Evolutionary conservation across 768 basidiomycete species (phyloP).

Genomic region (Thelephora aurantiotincta): DNA sequence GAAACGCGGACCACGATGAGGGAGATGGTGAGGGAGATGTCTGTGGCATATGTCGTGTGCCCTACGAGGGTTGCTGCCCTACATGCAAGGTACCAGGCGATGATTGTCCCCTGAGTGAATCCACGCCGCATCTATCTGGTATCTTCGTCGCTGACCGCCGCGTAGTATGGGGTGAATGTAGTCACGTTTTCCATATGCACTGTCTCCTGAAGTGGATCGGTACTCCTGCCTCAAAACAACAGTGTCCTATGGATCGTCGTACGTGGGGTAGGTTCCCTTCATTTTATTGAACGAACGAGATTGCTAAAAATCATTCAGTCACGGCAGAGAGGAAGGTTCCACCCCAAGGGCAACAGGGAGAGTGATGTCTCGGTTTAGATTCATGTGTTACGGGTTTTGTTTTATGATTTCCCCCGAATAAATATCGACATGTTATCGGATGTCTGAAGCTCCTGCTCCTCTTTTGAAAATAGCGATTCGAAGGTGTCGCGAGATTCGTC

Average conservation of each 20-base stretch:
- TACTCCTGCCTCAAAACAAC: conserved; percentile 78
- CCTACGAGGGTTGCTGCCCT: conserved; percentile 92
- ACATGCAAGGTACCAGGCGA: conserved; percentile 95
- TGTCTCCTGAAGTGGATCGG: conserved; percentile 95
- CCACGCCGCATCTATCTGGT: conserved; percentile 1
- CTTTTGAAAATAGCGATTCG: conserved; percentile 51
- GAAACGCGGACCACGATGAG: conserved; percentile 28
- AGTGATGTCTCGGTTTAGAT: not conserved
- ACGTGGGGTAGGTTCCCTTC: conserved; percentile 63
- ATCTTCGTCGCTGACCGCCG: not conserved
- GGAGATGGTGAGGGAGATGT: conserved; percentile 52
- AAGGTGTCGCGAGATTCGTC: conserved; percentile 41
- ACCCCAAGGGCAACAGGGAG: not conserved
- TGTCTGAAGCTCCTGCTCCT: conserved; percentile 15
- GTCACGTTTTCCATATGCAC: conserved; percentile 97
- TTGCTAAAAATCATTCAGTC: conserved; percentile 17
- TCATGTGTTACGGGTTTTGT: not conserved
- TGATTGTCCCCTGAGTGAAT: conserved; percentile 81
- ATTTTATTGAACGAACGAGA: not conserved
- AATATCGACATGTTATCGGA: not conserved
- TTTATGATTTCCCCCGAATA: not conserved
- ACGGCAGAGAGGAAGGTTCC: conserved; percentile 38
- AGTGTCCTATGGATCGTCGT: conserved; percentile 97
- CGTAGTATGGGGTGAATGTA: conserved; percentile 96
- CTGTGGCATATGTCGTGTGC: conserved; percentile 82